A percentile compares a stretch with the other conserved stretches of the same genome.
These are phyloP conservation scores for Furculomyces boomerangus DNA, from an alignment of 371 early-diverging fungal genomes.

Conservation along the genomic window DNA sequence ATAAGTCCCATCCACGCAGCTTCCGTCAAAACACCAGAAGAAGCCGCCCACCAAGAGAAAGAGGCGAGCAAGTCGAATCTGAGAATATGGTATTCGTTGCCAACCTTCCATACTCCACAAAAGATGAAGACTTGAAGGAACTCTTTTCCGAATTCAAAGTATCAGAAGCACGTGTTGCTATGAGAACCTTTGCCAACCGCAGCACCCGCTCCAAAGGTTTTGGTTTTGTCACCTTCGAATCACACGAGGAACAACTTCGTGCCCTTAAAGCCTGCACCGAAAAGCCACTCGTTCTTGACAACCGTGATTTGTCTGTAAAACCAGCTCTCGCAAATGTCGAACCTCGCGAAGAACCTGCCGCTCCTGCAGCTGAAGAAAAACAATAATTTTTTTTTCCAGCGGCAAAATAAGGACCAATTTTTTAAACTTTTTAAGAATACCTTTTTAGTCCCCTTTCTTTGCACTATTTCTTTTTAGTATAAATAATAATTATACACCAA, in stretches of 20 bases:
- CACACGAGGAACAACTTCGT: slow-evolving; percentile 57
- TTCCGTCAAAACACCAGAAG: too few relatives aligned
- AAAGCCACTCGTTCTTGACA: slow-evolving; percentile 8
- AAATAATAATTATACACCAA: too few relatives aligned
- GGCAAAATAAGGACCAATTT: too few relatives aligned
- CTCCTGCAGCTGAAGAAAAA: too few relatives aligned
- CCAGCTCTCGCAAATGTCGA: slow-evolving; percentile 58
- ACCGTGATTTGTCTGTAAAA: slow-evolving; percentile 40
- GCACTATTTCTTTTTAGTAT: too few relatives aligned
- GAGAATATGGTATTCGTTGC: slow-evolving; percentile 77
- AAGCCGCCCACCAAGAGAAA: slow-evolving; percentile 4
- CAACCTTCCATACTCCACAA: slow-evolving; percentile 75
- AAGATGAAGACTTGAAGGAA: slow-evolving; percentile 46
- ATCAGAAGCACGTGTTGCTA: slow-evolving; percentile 51
- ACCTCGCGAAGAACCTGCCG: too few relatives aligned
- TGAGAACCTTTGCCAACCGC: slow-evolving; percentile 33
- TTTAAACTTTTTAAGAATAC: too few relatives aligned
- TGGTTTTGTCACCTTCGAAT: slow-evolving; percentile 73
- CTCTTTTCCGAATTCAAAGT: slow-evolving; percentile 66
- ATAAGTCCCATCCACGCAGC: slow-evolving; percentile 6
- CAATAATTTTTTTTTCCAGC: too few relatives aligned
- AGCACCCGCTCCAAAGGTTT: slow-evolving; percentile 53
- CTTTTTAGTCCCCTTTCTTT: too few relatives aligned
- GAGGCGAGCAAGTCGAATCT: slow-evolving; percentile 35
- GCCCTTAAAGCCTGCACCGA: slow-evolving; percentile 32